Evolutionary conservation across 306 rosid species (phyloP).

Genomic region (Vachellia pachyceras): DNA sequence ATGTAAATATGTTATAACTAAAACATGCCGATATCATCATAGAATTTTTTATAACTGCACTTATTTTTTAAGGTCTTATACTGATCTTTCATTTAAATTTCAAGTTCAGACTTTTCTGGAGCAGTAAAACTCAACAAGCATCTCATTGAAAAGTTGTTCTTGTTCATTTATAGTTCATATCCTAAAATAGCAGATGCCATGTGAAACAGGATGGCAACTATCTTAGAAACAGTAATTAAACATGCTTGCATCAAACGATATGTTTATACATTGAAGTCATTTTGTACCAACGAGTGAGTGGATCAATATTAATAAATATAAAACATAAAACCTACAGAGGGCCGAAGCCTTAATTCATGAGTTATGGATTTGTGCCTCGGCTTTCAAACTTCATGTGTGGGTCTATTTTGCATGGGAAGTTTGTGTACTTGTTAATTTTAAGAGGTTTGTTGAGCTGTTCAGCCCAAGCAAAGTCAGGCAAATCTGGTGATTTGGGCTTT

Average conservation of each 20-base stretch:
- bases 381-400: background rate
- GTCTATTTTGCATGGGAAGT: background rate
- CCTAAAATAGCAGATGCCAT: background rate
- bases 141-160: background rate
- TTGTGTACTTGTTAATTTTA: no score
- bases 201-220: background rate
- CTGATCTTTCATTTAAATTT: background rate
- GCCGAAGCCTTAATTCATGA: background rate
- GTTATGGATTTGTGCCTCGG: background rate
- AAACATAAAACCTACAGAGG: background rate
- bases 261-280: background rate
- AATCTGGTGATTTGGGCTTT: background rate
- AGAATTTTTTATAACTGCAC: no score
- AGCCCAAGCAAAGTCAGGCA: background rate
- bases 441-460: no score
- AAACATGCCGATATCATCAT: no score
- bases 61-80: no score
- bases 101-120: background rate
- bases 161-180: background rate
- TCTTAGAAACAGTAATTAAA: background rate
- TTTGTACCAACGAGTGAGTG: background rate
- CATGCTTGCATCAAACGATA: background rate
- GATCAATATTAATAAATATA: background rate
- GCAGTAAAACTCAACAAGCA: background rate
- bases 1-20: no score